phyloP scores from a whole-genome alignment of 1,284 basidiomycete species.

The Apiotrichum mycotoxinovorans region DNA sequence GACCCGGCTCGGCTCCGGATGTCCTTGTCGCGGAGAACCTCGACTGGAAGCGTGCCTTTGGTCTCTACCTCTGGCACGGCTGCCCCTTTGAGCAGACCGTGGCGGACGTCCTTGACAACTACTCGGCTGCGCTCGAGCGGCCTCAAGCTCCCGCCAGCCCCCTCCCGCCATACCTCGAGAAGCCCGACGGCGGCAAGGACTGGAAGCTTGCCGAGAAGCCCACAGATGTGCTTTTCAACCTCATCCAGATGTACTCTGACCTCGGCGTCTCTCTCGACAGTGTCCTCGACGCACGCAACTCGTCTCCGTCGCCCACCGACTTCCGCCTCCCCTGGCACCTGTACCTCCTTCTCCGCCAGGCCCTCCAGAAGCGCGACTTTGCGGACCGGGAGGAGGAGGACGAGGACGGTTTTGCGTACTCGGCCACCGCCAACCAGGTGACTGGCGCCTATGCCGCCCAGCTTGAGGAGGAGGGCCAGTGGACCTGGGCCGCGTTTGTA shows the following conservation, averaged over 20 bases:
- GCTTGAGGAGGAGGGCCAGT: constrained; percentile 73
- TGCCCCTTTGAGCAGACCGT: constrained; percentile 69
- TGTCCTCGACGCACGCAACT: constrained; percentile 64
- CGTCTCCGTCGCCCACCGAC: constrained; percentile 71
- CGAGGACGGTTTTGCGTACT: constrained; percentile 59
- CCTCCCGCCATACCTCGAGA: constrained; percentile 64
- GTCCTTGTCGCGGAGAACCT: constrained; percentile 71
- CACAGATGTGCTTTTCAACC: constrained; percentile 72
- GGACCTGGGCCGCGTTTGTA: constrained; percentile 85
- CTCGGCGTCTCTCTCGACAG: constrained; percentile 53
- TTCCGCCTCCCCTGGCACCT: constrained; percentile 88
- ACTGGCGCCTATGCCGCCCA: constrained; percentile 82
- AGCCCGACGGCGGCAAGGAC: constrained; percentile 42
- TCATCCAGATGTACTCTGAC: constrained; percentile 72
- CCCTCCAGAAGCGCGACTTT: constrained; percentile 78
- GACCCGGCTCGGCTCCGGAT: constrained; percentile 60
- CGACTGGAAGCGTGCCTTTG: constrained; percentile 95
- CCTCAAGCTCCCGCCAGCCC: constrained; percentile 57
- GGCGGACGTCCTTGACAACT: constrained; percentile 65
- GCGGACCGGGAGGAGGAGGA: constrained; percentile 64
- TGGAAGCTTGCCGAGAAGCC: constrained; percentile 35
- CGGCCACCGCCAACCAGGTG: constrained; percentile 75
- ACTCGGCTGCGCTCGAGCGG: constrained; percentile 57
- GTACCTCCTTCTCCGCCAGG: constrained; percentile 79
- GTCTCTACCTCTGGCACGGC: constrained; percentile 86